These are phyloP conservation scores for Ophiostoma piceae DNA, from an alignment of 2,329 filamentous ascomycete genomes.

Conservation along the genomic window DNA sequence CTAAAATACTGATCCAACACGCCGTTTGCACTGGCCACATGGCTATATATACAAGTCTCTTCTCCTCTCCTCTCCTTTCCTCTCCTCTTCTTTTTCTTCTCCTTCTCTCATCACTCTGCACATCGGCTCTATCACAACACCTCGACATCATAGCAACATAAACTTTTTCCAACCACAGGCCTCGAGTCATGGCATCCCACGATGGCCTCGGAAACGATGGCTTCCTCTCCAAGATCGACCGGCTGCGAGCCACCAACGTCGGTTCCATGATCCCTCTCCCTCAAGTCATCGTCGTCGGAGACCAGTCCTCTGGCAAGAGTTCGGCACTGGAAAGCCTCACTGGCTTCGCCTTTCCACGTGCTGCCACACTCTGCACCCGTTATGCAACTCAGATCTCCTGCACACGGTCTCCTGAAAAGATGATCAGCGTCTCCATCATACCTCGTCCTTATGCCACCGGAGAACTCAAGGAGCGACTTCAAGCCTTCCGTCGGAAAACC, in stretches of 20 bases:
- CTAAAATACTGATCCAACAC: not conserved
- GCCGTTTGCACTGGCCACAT: not conserved
- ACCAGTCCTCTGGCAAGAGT: slow-evolving; percentile 70
- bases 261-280: slow-evolving; percentile 29
- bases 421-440: slow-evolving; percentile 33
- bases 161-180: not conserved
- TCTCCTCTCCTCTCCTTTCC: not conserved
- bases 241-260: slow-evolving; percentile 31
- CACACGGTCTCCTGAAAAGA: slow-evolving; percentile 30
- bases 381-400: slow-evolving; percentile 32
- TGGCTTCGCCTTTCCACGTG: slow-evolving; percentile 31
- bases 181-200: slow-evolving; percentile 14
- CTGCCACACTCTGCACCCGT: slow-evolving; percentile 29
- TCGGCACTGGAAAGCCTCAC: slow-evolving; percentile 59
- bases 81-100: not conserved
- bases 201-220: slow-evolving; percentile 28
- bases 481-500: slow-evolving; percentile 31
- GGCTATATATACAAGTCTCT: not conserved
- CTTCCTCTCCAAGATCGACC: slow-evolving; percentile 31
- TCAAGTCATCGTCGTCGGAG: slow-evolving; percentile 67
- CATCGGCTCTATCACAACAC: not conserved
- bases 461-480: slow-evolving; percentile 23
- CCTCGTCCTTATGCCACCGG: slow-evolving; percentile 24
- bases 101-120: not conserved
- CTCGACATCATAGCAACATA: no score